phyloP scores from a whole-genome alignment of 2,329 filamentous ascomycete species.

The Tolypocladium nubicola region DNA sequence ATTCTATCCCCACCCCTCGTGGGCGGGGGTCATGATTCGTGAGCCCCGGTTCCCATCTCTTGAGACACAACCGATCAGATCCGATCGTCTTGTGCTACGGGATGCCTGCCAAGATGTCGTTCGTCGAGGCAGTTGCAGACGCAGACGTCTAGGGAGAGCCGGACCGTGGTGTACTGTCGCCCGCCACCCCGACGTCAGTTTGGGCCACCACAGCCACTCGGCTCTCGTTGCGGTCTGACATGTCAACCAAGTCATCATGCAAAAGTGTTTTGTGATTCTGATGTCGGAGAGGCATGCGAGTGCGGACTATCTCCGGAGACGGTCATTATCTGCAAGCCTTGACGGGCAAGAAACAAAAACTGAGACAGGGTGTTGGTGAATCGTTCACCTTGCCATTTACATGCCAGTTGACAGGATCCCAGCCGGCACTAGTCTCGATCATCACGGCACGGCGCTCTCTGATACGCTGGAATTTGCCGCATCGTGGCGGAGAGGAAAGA shows the following conservation, averaged over 20 bases:
- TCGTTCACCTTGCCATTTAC: background rate
- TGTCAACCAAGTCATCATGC: background rate
- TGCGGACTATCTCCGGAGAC: no score
- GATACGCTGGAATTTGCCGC: background rate
- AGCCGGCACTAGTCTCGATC: background rate
- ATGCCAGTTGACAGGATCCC: background rate
- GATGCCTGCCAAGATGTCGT: background rate
- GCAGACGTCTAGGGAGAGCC: background rate
- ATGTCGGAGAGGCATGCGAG: background rate
- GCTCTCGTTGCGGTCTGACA: background rate
- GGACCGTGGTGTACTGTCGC: background rate
- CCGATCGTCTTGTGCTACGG: background rate
- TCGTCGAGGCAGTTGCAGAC: background rate
- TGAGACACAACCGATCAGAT: background rate
- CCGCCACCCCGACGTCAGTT: background rate
- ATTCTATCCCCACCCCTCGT: background rate
- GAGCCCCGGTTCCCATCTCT: background rate
- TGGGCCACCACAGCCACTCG: background rate
- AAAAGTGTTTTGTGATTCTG: background rate
- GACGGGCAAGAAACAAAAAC: background rate
- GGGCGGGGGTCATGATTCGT: background rate
- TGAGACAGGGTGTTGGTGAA: background rate
- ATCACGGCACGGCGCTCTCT: background rate
- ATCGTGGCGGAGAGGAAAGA: background rate
- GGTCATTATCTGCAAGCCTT: no score